Percentiles rank a stretch among this genome's conserved stretches.
These are phyloP conservation scores for Boletellus dicymbophilus DNA, from an alignment of 1,284 basidiomycete genomes.

Conservation along the genomic window DNA sequence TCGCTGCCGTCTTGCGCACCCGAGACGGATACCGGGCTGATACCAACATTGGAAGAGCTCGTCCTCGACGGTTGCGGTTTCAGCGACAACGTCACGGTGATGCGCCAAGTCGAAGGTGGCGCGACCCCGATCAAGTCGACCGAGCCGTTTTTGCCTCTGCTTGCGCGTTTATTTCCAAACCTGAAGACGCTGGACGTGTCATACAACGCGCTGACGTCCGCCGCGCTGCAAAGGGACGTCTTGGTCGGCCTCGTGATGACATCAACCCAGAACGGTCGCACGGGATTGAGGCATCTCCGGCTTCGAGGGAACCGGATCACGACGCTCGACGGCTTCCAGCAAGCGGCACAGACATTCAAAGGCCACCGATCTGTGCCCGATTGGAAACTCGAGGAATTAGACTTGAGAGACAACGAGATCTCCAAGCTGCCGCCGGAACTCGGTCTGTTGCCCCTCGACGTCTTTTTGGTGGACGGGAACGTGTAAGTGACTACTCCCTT, in stretches of 20 bases:
- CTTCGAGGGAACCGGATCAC: slow-evolving; percentile 67
- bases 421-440: slow-evolving; percentile 64
- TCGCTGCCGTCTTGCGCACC: slow-evolving; percentile 45
- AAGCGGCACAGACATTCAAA: slow-evolving; percentile 60
- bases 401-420: slow-evolving; percentile 78
- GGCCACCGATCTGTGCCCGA: slow-evolving; percentile 59
- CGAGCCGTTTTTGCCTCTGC: slow-evolving; percentile 55
- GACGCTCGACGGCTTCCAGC: slow-evolving; percentile 61
- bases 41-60: slow-evolving; percentile 72
- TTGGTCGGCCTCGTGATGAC: slow-evolving; percentile 54
- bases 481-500: no score
- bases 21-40: slow-evolving; percentile 38
- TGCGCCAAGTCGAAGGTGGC: slow-evolving; percentile 31
- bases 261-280: slow-evolving; percentile 31
- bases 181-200: slow-evolving; percentile 68
- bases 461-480: slow-evolving; percentile 84
- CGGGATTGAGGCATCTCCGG: slow-evolving; percentile 62
- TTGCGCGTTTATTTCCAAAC: slow-evolving; percentile 67
- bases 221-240: slow-evolving; percentile 46
- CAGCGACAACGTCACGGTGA: slow-evolving; percentile 52
- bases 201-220: slow-evolving; percentile 66
- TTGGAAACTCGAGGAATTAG: slow-evolving; percentile 79
- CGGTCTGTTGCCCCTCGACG: slow-evolving; percentile 73
- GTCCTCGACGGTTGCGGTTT: slow-evolving; percentile 71
- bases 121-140: slow-evolving; percentile 41